Base-by-base conservation (phyloP, 129 eudicot genomes). In the Tagetes patula region DNA sequence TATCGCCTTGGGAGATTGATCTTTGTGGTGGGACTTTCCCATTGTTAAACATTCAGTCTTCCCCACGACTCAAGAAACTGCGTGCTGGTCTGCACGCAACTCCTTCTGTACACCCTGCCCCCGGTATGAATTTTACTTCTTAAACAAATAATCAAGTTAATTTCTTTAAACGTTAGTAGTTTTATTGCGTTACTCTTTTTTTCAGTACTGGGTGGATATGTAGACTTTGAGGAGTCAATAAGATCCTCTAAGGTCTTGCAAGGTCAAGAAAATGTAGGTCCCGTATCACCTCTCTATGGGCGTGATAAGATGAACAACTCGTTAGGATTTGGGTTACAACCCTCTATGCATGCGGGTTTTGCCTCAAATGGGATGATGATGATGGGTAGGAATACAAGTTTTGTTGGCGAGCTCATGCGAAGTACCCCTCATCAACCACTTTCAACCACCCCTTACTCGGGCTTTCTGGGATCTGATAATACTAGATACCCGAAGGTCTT, bases 181-280 rank as follows among this genome's bases (percentile, higher is more conserved):
- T 58, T 61, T 9, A 65, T 3, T 67, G 58, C 2, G 7, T 67
- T 50, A 20, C 8, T 65, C n/a, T 61, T 69, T 37, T 37, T 81
- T 86, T 80, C 81, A 83, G 96, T 85, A 52, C 70, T 77, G 81
- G 90, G 70, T 87, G 87, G 92, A 65, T 75, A 85, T 77, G 80
- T 85, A 80, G 96, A 89, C 95, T 92, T 87, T 84, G 96, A 87
- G 96, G 95, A 85, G 67, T 87, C 98, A 7, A 9, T 72, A 32
- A 85, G 96, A 84, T 89, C 95, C 96, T 85, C 95, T 79, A 87
- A 92, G 98, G 98, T 92, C 98, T 92, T 92, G 98, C 98, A 92
- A 92, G 98, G 98, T 92, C 98, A 92, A 92, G 98, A 92, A 92
- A 92, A 92, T 84, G 20, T 87, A 62, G 89, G 95, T 84, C 86